Evolutionary conservation across 2,329 filamentous ascomycete species (phyloP).

Genomic region (Chrysoporthe deuterocubensis): DNA sequence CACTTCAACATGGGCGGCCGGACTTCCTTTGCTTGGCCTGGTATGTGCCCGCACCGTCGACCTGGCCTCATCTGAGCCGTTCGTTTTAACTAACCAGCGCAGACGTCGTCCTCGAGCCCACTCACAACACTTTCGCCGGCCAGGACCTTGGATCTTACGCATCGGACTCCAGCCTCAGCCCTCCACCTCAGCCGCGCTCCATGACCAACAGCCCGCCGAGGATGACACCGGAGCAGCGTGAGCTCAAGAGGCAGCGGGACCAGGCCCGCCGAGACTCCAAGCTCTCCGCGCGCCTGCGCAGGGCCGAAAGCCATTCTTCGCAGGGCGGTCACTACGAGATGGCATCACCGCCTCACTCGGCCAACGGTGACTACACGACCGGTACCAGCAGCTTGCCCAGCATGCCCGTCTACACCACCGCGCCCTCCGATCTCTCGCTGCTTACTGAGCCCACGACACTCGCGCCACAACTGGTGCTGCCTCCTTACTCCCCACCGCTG

Average conservation of each 20-base stretch:
- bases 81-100: constrained; percentile 20
- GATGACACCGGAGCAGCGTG: constrained; percentile 64
- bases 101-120: constrained; percentile 38
- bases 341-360: constrained; percentile 47
- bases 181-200: constrained; percentile 54
- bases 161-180: constrained; percentile 57
- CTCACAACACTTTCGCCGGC: constrained; percentile 43
- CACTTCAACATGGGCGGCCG: constrained; percentile 56
- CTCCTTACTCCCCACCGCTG: constrained; percentile 54
- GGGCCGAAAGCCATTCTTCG: constrained; percentile 48
- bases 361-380: constrained; percentile 30
- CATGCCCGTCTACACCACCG: constrained; percentile 58
- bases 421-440: constrained; percentile 54
- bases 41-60: constrained; percentile 36
- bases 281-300: constrained; percentile 53
- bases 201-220: constrained; percentile 63
- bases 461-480: constrained; percentile 49
- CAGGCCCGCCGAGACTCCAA: constrained; percentile 63
- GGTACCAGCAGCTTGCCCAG: constrained; percentile 48
- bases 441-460: constrained; percentile 53
- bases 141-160: constrained; percentile 53
- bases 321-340: constrained; percentile 34
- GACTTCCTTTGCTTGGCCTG: constrained; percentile 56
- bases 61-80: background rate
- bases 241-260: constrained; percentile 64